These are phyloP conservation scores for Pythium phragmiticola DNA, from an alignment of 352 stramenopile species.

Conservation along the genomic window DNA sequence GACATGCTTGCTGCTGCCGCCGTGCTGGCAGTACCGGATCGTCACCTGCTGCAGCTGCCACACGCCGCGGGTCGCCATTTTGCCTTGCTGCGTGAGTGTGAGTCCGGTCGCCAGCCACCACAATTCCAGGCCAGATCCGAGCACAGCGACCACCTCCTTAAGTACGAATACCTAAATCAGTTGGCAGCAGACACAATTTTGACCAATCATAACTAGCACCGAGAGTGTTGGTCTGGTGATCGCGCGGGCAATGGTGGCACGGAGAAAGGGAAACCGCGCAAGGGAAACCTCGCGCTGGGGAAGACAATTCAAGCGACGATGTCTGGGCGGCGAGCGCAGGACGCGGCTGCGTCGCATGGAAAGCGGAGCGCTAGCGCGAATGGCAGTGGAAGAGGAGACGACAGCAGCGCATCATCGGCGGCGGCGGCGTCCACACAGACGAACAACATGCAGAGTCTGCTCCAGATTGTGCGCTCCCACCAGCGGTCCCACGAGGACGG, in stretches of 20 bases:
- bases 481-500: conserved; percentile 26
- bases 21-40: conserved; percentile 52
- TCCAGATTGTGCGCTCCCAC: conserved; percentile 21
- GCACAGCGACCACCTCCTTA: conserved; percentile 5
- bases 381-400: background rate
- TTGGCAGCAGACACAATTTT: conserved; percentile 11
- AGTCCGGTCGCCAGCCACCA: conserved; percentile 28
- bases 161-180: conserved; percentile 19
- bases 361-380: background rate
- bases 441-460: conserved; percentile 25
- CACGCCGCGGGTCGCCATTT: conserved; percentile 46
- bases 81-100: conserved; percentile 10
- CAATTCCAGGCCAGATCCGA: conserved; percentile 10
- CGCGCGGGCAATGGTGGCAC: conserved; percentile 11
- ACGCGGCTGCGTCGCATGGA: background rate
- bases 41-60: conserved; percentile 49
- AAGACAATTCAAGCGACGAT: conserved; percentile 6
- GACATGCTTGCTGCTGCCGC: conserved; percentile 69
- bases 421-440: background rate
- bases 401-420: background rate
- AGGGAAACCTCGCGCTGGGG: conserved; percentile 5
- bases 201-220: conserved; percentile 8
- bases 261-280: conserved; percentile 21
- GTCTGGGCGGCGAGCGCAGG: conserved; percentile 40
- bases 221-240: conserved; percentile 28